A percentile compares a stretch with the other conserved stretches of the same genome.
phyloP scores from a whole-genome alignment of 2,329 filamentous ascomycete species.

The Claviceps sp. region DNA sequence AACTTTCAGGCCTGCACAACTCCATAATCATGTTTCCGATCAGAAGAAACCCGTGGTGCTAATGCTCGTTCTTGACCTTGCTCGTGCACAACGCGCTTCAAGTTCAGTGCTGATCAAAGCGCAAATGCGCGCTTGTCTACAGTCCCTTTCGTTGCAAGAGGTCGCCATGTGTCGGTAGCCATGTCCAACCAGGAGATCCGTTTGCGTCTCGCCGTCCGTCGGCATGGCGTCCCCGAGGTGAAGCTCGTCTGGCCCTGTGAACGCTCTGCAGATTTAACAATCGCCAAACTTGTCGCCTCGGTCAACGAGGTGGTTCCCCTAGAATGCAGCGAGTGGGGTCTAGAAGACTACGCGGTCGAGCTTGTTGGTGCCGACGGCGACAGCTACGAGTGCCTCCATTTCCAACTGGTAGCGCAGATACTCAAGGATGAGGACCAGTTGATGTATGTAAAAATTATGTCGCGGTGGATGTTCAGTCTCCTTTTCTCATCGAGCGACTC shows the following conservation, averaged over 20 bases:
- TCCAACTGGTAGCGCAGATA: constrained; percentile 54
- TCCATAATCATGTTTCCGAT: not conserved
- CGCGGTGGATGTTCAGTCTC: not conserved
- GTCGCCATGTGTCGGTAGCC: constrained; percentile 12
- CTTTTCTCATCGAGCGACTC: no score
- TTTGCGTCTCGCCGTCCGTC: constrained; percentile 57
- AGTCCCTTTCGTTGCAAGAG: not conserved
- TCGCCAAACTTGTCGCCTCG: constrained; percentile 63
- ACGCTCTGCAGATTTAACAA: constrained; percentile 46
- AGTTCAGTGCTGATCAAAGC: not conserved
- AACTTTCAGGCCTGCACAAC: not conserved
- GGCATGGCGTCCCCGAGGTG: constrained; percentile 59
- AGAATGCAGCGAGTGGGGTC: constrained; percentile 67
- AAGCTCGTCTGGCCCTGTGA: constrained; percentile 58
- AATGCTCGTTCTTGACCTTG: not conserved
- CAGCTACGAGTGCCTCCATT: constrained; percentile 80
- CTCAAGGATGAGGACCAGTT: constrained; percentile 77
- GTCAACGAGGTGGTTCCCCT: constrained; percentile 72
- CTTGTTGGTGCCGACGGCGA: constrained; percentile 40
- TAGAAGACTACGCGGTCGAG: constrained; percentile 84
- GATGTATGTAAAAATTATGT: constrained; percentile 39
- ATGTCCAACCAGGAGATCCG: constrained; percentile 36
- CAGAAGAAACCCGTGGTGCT: not conserved
- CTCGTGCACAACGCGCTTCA: not conserved
- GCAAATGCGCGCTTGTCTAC: not conserved